These are phyloP conservation scores for Sergeia podlipaevii DNA, from an alignment of 208 protist species.

Conservation along the genomic window DNA sequence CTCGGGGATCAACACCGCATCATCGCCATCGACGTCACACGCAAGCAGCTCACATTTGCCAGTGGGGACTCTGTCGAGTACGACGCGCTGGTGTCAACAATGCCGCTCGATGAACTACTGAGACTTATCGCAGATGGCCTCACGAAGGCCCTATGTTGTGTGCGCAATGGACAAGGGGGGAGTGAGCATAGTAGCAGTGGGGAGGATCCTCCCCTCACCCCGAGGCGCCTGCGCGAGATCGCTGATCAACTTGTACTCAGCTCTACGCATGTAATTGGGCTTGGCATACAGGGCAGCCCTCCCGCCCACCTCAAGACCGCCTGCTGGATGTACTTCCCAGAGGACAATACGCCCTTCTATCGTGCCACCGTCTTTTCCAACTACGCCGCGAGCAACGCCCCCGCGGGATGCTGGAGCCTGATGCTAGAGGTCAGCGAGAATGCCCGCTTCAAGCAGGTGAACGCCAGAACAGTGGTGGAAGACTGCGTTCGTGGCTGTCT, in stretches of 20 bases:
- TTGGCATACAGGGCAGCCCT: conserved; percentile 49
- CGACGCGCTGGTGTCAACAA: conserved; percentile 48
- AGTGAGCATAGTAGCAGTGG: neutral
- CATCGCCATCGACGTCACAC: conserved; percentile 27
- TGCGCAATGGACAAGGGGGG: no score
- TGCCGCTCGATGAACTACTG: conserved; percentile 52
- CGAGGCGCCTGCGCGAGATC: conserved; percentile 22
- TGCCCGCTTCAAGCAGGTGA: conserved; percentile 19
- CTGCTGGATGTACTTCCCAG: conserved; percentile 83
- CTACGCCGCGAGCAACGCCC: conserved; percentile 55
- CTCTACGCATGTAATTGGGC: conserved; percentile 64
- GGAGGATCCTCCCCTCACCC: conserved; percentile 7
- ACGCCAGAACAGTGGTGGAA: conserved; percentile 30
- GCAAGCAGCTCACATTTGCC: conserved; percentile 30
- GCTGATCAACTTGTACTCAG: conserved; percentile 38
- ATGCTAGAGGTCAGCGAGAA: conserved; percentile 68
- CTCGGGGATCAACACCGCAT: conserved; percentile 22
- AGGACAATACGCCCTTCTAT: conserved; percentile 65
- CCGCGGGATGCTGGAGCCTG: conserved; percentile 54
- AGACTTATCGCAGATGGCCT: conserved; percentile 18
- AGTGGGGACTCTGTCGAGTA: conserved; percentile 32
- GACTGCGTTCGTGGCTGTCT: conserved; percentile 44
- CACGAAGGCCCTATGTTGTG: no score
- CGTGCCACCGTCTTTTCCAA: conserved; percentile 75
- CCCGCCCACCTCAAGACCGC: conserved; percentile 41